A percentile compares a stretch with the other conserved stretches of the same genome.
Evolutionary conservation across 306 rosid species (phyloP).

Genomic region (Quercus glauca): DNA sequence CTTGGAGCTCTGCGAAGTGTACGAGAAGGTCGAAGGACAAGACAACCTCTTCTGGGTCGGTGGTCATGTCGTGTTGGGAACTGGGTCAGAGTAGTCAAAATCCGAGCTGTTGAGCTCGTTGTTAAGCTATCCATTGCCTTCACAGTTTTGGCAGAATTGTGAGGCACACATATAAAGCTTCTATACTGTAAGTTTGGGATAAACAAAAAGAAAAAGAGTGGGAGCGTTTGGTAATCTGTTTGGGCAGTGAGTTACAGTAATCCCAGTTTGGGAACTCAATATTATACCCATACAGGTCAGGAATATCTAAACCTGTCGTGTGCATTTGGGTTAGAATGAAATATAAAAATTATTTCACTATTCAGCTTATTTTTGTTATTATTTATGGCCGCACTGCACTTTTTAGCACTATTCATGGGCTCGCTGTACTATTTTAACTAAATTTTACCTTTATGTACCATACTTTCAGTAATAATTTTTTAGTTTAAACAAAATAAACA

Average conservation of each 20-base stretch:
- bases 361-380: too few species aligned
- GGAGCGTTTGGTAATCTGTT: neutral
- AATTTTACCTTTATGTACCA: too few species aligned
- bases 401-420: too few species aligned
- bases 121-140: slow-evolving; percentile 53
- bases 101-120: slow-evolving; percentile 52
- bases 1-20: slow-evolving; percentile 29
- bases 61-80: slow-evolving; percentile 28
- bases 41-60: slow-evolving; percentile 29
- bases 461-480: too few species aligned
- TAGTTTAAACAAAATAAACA: too few species aligned
- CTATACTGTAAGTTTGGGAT: too few species aligned
- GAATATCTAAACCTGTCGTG: neutral
- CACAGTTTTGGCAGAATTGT: neutral
- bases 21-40: slow-evolving; percentile 30
- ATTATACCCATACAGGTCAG: neutral
- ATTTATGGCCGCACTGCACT: too few species aligned
- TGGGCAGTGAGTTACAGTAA: neutral
- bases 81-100: slow-evolving; percentile 26
- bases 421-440: too few species aligned
- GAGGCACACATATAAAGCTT: neutral
- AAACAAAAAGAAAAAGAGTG: neutral
- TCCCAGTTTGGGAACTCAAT: neutral
- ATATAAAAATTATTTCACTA: too few species aligned
- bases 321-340: too few species aligned